Conservation (phyloP, 1,284 basidiomycete genomes). For the Papiliotrema flavescens region DNA sequence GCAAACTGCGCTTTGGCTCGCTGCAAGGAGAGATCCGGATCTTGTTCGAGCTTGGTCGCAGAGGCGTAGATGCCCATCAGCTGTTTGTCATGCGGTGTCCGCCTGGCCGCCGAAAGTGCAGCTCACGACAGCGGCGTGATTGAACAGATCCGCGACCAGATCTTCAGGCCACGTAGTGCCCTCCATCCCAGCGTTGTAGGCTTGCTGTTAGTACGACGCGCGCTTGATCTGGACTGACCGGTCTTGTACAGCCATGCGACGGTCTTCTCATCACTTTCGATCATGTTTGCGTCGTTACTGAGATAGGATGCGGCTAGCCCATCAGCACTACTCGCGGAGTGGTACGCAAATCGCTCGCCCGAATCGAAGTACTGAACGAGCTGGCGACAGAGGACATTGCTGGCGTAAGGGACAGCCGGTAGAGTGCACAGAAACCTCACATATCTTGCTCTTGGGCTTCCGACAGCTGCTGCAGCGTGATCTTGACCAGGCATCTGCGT, state of each 20-base stretch:
- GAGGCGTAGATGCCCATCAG: neutral
- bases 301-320: too few relatives aligned
- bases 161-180: neutral
- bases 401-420: neutral
- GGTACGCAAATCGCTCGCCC: neutral
- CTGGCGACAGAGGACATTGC: neutral
- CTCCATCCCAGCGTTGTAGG: neutral
- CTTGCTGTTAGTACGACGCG: neutral
- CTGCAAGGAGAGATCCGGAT: neutral
- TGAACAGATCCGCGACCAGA: neutral
- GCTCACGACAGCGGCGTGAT: neutral
- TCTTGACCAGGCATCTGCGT: neutral
- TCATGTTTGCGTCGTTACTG: too few relatives aligned
- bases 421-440: neutral
- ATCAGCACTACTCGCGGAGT: too few relatives aligned
- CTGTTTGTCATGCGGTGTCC: neutral
- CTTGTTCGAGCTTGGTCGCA: neutral
- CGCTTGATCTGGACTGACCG: neutral
- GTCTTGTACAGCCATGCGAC: neutral
- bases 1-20: neutral
- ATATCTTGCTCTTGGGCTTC: neutral
- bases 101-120: neutral
- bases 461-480: neutral
- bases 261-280: neutral
- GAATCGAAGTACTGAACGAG: neutral